A percentile compares a stretch with the other conserved stretches of the same genome.
These are phyloP conservation scores for Chalciporus pseudorubinellus DNA, from an alignment of 768 basidiomycete species.

Conservation along the genomic window DNA sequence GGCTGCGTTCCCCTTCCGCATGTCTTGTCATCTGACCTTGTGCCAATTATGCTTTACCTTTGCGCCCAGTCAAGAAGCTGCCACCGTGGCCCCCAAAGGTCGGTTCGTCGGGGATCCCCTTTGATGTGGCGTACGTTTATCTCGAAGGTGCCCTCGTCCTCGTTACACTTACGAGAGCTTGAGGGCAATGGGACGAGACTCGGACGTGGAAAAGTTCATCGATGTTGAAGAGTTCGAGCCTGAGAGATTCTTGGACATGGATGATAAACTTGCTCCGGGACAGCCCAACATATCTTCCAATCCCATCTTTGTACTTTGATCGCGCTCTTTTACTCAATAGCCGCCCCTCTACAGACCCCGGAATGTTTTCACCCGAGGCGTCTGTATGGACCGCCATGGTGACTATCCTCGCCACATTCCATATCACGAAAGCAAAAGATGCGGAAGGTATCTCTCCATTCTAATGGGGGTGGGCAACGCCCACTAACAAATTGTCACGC, in stretches of 20 bases:
- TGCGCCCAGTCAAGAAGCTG: slow-evolving; percentile 15
- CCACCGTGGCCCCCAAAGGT: slow-evolving; percentile 35
- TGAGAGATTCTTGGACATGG: slow-evolving; percentile 21
- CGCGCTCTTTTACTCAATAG: not conserved
- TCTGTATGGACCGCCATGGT: slow-evolving; percentile 22
- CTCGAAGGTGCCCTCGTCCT: slow-evolving; percentile 26
- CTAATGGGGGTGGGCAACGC: too few species aligned
- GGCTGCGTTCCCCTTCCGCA: slow-evolving; percentile 24
- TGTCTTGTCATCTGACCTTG: not conserved
- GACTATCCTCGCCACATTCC: slow-evolving; percentile 22
- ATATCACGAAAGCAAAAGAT: slow-evolving; percentile 24
- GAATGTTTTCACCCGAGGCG: slow-evolving; percentile 23
- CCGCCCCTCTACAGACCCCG: slow-evolving; percentile 15
- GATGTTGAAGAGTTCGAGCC: slow-evolving; percentile 27
- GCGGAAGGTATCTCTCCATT: slow-evolving; percentile 12
- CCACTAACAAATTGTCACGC: too few species aligned
- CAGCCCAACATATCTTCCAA: slow-evolving; percentile 11
- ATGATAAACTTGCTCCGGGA: slow-evolving; percentile 12
- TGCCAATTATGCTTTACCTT: not conserved
- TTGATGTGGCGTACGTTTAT: not conserved
- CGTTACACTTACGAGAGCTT: not conserved
- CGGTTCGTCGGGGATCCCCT: not conserved
- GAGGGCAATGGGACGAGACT: slow-evolving; percentile 27
- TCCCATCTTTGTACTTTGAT: slow-evolving; percentile 14
- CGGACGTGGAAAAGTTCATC: slow-evolving; percentile 14